Evolutionary conservation across 1,284 basidiomycete species (phyloP), one percentile per base, ranked within the genome.

Genomic region (Exobasidium rhododendri): DNA sequence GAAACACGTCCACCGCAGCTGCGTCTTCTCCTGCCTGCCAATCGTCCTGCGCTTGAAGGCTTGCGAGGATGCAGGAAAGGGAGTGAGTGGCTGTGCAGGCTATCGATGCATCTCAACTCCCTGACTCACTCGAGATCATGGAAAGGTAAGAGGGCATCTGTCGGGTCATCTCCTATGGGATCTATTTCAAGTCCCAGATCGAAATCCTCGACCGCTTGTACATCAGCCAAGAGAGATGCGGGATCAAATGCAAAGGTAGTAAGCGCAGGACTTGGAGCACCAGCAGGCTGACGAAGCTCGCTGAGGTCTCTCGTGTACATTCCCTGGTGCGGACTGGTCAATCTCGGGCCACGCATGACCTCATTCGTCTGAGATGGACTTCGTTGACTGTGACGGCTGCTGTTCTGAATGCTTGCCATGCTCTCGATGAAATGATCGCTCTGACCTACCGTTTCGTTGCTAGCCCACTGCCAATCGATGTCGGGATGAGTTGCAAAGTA

Each of bases 401-500:
- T 17, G 17, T 17, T 40, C 17, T 10, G 35, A 7, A 40, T 17
- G 17, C 35, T 40, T 40, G 35, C 35, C 35, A 40, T 40, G 17
- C 35, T 40, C 17, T 40, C 10, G 10, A 40, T 40, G 17, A 40
- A 40, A 17, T 10, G 10, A 40, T 40, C 17, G n/a, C 24, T 32
- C 7, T 28, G 14, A 29, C 44, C 52, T n/a, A 22, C 52, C 7
- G 26, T 43, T 22, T n/a, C 52, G 28, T 55, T 43, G 13, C 30
- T 43, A n/a, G 20, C 52, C 52, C 52, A 55, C 22, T 22, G 17
- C 17, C 17, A 29, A 20, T 55, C 52, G 20, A 55, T 32, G 22
- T 73, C 65, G 29, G 71, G 66, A 24, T 71, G 69, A n/a, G 68
- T 31, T 14, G 63, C 54, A 45, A 64, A 71, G 26, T 67, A 69